Base-by-base conservation (phyloP, 306 rosid genomes). In the Abrus precatorius region DNA sequence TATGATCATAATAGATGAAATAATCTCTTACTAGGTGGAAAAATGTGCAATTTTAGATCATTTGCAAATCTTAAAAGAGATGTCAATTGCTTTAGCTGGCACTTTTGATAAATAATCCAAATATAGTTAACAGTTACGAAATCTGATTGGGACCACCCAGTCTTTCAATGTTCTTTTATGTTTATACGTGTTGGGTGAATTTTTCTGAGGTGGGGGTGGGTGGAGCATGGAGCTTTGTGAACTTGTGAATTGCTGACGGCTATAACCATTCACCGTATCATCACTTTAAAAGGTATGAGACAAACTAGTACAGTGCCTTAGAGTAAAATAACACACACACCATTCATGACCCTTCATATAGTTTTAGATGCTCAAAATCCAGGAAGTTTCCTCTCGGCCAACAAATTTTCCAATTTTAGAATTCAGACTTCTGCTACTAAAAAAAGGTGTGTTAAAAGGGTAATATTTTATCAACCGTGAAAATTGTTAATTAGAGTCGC, bases 301-400 rank as follows among this genome's bases (percentile, higher is more conserved):
- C 66, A 32, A 68, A 20, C 47, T 3, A 41, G 49, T 30, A 29
- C 50, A 57, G 70, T 44, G 49, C 38, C n/a, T 0, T 6, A 38
- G 28, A n/a, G 33, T 48, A 6, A 68, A 49, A 62, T 9, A 1
- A 4, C 29, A 62, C 48, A 41, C 44, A 80, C 20, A 20, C 20
- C 2, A 44, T 11, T 27, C 34, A 43, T 7, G 7, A 2, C 28
- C n/a, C 38, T 38, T 49, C 3, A 13, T 1, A 48, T 61, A 29
- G 14, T 52, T 72, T 61, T 3, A 45, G 34, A 28, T n/a, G 45
- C 67, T 47, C 53, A 56, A 29, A 7, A 6, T 64, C 76, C 49
- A 45, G 34, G 72, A 78, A 83, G 57, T 41, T 83, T 83, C 83
- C 80, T 55, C 32, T 13, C 12, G 5, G n/a, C 43, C 55, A 52